A percentile compares a stretch with the other conserved stretches of the same genome.
Conservation (phyloP, 2,329 filamentous ascomycete species). For the Fusarium sp. region DNA sequence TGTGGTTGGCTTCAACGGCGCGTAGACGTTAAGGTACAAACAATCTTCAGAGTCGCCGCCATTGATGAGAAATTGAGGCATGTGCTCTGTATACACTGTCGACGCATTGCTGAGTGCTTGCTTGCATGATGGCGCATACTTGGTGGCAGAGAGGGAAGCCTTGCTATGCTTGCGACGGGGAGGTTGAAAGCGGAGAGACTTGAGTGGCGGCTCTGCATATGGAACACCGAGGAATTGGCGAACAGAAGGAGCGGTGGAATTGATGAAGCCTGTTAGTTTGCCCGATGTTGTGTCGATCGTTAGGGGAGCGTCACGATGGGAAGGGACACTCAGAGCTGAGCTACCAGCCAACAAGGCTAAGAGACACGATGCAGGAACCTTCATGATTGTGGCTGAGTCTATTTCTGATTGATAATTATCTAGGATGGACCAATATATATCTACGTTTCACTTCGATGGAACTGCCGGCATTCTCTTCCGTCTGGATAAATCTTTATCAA, state of each 20-base stretch:
- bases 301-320: not conserved
- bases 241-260: conserved; percentile 1
- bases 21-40: conserved; percentile 18
- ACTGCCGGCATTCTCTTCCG: not conserved
- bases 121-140: conserved; percentile 21
- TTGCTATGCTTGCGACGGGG: conserved; percentile 4
- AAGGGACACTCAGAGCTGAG: not conserved
- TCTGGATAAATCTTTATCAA: conserved; percentile 26
- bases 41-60: conserved; percentile 14
- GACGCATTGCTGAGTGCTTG: conserved; percentile 9
- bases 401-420: too few relatives aligned
- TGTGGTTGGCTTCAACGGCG: not conserved
- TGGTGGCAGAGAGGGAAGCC: not conserved
- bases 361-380: not conserved
- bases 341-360: not conserved
- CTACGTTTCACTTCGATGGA: rapidly evolving
- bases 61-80: conserved; percentile 16
- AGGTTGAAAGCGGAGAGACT: conserved; percentile 13
- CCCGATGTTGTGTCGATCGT: conserved; percentile 5
- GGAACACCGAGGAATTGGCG: conserved; percentile 20
- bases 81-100: conserved; percentile 9
- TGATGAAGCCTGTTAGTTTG: conserved; percentile 9
- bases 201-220: conserved; percentile 13
- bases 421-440: not conserved
- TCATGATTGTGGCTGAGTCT: conserved; percentile 1